A percentile compares a stretch with the other conserved stretches of the same genome.
These are phyloP conservation scores for Achaetomium macrosporum DNA, from an alignment of 2,329 filamentous ascomycete genomes.

Conservation along the genomic window DNA sequence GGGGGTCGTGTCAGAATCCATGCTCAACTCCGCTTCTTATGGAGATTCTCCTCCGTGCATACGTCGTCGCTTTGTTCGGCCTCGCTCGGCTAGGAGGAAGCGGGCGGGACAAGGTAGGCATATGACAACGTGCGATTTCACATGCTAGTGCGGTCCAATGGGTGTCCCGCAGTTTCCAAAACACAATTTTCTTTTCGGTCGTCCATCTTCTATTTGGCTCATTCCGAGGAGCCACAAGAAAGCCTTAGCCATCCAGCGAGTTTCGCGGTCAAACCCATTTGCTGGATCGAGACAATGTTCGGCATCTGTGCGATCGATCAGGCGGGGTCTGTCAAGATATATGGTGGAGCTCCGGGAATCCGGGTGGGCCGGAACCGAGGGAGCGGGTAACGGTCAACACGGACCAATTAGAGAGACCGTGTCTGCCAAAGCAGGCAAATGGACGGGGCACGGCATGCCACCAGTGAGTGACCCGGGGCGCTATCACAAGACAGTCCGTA, in stretches of 20 bases:
- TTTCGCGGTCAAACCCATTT: neutral
- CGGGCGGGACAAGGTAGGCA: neutral
- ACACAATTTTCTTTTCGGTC: neutral
- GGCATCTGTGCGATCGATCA: slow-evolving; percentile 7
- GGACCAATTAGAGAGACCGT: neutral
- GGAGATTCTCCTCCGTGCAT: neutral
- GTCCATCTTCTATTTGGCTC: neutral
- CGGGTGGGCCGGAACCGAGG: neutral
- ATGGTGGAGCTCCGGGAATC: neutral
- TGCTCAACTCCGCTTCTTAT: slow-evolving; percentile 6
- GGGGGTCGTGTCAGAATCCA: neutral
- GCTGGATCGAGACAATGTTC: neutral
- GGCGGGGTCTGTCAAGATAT: neutral
- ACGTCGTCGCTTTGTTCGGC: slow-evolving; percentile 8
- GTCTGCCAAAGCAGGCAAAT: slow-evolving; percentile 3
- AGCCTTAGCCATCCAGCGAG: neutral
- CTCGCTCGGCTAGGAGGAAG: slow-evolving; percentile 12
- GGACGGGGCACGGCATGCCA: neutral
- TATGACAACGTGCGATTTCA: slow-evolving; percentile 10
- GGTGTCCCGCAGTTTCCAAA: neutral
- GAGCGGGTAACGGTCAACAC: neutral
- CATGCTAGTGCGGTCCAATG: neutral
- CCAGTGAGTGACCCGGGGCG: no score
- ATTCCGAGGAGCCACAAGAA: neutral
- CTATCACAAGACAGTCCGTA: no score